Conservation (phyloP, 2,329 filamentous ascomycete genomes). For the Plenodomus lindquistii region DNA sequence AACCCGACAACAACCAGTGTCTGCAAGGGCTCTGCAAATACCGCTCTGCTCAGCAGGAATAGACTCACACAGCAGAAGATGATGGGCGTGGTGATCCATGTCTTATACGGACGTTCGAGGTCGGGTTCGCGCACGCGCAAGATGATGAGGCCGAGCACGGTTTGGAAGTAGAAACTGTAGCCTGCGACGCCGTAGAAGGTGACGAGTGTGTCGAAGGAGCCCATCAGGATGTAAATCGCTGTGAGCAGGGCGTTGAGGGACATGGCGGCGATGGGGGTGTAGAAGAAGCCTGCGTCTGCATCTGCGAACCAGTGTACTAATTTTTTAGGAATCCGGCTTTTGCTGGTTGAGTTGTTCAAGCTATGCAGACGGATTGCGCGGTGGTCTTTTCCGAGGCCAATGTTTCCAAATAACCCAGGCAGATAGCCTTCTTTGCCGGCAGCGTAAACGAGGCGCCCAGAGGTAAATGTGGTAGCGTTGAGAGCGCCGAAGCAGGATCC, state of each 20-base stretch:
- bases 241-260: slow-evolving; percentile 78
- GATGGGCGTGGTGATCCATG: slow-evolving; percentile 96
- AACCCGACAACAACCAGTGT: slow-evolving; percentile 86
- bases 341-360: slow-evolving; percentile 20
- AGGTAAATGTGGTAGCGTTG: slow-evolving; percentile 93
- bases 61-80: slow-evolving; percentile 98
- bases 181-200: slow-evolving; percentile 98
- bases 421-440: slow-evolving; percentile 96
- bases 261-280: slow-evolving; percentile 92
- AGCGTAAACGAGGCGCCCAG: slow-evolving; percentile 86
- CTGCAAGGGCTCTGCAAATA: slow-evolving; percentile 90
- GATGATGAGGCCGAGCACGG: slow-evolving; percentile 90
- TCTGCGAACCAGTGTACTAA: slow-evolving; percentile 41
- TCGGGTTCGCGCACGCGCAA: slow-evolving; percentile 84
- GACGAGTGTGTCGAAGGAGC: slow-evolving; percentile 87
- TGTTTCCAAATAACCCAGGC: slow-evolving; percentile 77
- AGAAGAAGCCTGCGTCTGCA: slow-evolving; percentile 82
- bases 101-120: slow-evolving; percentile 88
- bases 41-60: slow-evolving; percentile 83
- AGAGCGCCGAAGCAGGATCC: slow-evolving; percentile 93
- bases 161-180: slow-evolving; percentile 96
- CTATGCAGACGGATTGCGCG: slow-evolving; percentile 41
- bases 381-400: slow-evolving; percentile 66
- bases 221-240: slow-evolving; percentile 75
- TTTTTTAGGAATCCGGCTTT: slow-evolving; percentile 25